Base-by-base conservation (phyloP, 2,329 filamentous ascomycete genomes). In the Hypoxylon sp. region DNA sequence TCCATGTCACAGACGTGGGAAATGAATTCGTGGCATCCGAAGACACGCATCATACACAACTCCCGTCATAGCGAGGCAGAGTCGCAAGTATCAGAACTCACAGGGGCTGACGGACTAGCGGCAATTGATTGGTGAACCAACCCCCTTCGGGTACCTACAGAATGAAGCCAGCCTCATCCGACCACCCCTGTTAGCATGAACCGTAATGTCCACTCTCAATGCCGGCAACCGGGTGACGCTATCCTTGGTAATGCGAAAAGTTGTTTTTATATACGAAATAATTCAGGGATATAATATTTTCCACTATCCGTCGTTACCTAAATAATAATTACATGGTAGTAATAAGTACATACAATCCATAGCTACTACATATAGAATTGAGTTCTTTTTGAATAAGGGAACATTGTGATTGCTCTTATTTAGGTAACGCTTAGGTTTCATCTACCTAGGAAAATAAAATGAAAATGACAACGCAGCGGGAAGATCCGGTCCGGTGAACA, bases 41-140 rank as follows among this genome's bases (percentile, higher is more conserved):
- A 52, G 33, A 66, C 52, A 57, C 51, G 26, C 47, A 22, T 22
- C 19, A 22, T 59, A 50, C 55, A 62, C 54, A 35, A 13, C 33
- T 29, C 44, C 31, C 17, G 58, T 60, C 53, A 55, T 62, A 59
- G 65, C 58, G 42, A 59, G 55, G 60, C 29, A 63, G 37, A 61
- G 39, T 48, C 51, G 8, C 19, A 24, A 24, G 69, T 71, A 64
- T 71, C 63, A 70, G 67, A 69, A 71, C 33, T 19, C 61, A 67
- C 69, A 62, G 64, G 73, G 71, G 66, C 60, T 14, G 44, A 64
- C 5, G 51, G 17, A 13, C 37, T 48, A 48, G 22, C 17, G 37
- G 26, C 29, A 60, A 26, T 44, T 70, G 47, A 74, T 74, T 76
- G 73, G 72, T 47, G 52, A 33, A 47, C 42, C 66, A 67, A 63